Evolutionary conservation across 306 rosid species (phyloP), one percentile per base, ranked within the genome.

Genomic region (Rubus parviflorus): DNA sequence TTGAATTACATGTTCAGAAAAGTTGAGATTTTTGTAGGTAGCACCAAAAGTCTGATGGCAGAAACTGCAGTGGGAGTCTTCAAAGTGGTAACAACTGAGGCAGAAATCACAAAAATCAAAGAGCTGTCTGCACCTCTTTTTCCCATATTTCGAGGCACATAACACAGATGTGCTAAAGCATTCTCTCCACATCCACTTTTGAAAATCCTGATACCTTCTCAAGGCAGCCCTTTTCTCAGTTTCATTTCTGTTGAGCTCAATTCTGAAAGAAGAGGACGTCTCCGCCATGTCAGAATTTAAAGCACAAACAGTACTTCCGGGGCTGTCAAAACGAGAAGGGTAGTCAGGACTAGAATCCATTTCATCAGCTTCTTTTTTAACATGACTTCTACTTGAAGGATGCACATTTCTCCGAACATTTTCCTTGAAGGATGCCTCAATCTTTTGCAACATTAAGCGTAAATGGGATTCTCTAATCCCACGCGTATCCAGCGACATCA

Each of bases 401-500:
- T 77, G 81, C 38, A 73, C 42, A 75, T 75, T 85, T 86, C 83
- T 92, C 37, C 78, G 75, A 82, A 90, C 86, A 82, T 90, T 95
- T 81, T 89, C 96, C 85, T 82, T 96, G 47, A 89, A 96, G 74
- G 92, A 82, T 60, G 86, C 75, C 85, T 96, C 98, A 73, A 89
- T 85, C 89, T 83, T 96, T 87, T 88, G 96, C 90, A 96, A 74
- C 99, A 96, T 91, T 68, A 91, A 81, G 75, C 97, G 97, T 82
- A 96, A 79, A 88, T 96, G 97, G 70, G 98, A 91, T 83, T 96
- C 99, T 81, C 99, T 91, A 63, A 87, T 72, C 58, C 99, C 99
- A 0, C 99, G 98, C 17, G 96, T 72, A 79, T 96, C 99, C 88
- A 96, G 80, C 42, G 98, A 88, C 56, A 62, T 79, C 84, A 88